Base-by-base conservation (phyloP, 2,329 filamentous ascomycete species). In the Chrysosporium keratinophilum region DNA sequence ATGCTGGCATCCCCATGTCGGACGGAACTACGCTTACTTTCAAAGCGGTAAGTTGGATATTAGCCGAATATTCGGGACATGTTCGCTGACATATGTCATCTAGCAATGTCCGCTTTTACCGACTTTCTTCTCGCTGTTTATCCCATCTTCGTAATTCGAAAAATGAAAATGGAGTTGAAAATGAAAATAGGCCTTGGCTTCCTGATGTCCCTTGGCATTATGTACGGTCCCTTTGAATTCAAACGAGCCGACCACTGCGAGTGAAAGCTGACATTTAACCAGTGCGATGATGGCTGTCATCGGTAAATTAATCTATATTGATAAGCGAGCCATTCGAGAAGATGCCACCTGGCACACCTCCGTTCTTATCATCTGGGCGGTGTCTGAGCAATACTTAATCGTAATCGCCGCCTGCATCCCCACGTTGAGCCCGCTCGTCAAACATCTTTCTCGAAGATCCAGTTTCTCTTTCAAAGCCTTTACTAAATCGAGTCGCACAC, bases 61-160 rank as follows among this genome's bases (percentile, higher is more conserved):
- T 12, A 15, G 28, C 7, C 34, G 28, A 46, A 12, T 14, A 28
- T 28, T 3, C 12, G 5, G 23, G 23, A 28, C 23, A 2, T 1
- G n/a, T 45, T 14, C 6, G 23, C 17, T 45, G 23, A 19, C 40
- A 11, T 35, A 34, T 42, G 34, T 19, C 15, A 5, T 31, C 9
- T 20, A 58, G 56, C 56, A 14, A 56, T 56, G 15, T 56, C 54
- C 14, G 56, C 56, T 10, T 47, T 54, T 31, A 49, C 54, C 12
- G 54, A 58, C 37, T 40, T 56, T 35, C n/a, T 49, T 17, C 57
- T 58, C 4, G 57, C 57, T 9, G 35, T 55, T n/a, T 58, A 57
- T 33, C 57, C 57, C 12, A 43, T 54, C n/a, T 58, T 58, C 19
- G 51, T 58, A 7, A 57, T 58, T n/a, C 51, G 55, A 41, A 50